Base-by-base conservation (phyloP, 148 eudicot species). In the Rhododendron henanense region DNA sequence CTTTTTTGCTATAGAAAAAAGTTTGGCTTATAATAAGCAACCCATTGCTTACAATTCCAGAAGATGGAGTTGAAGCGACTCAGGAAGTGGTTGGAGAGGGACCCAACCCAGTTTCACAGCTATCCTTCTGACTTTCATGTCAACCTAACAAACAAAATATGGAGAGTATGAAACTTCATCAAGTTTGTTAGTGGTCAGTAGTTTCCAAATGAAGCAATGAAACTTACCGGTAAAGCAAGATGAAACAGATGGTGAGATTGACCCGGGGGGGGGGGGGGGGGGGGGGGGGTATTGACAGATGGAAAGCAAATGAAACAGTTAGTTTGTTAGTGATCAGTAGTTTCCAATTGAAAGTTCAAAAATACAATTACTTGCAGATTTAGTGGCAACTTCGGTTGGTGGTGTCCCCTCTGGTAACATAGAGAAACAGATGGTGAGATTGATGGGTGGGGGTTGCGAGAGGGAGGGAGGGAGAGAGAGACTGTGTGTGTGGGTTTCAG, bases 51-150 rank as follows among this genome's bases (percentile, higher is more conserved):
- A 90, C 94, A 92, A 21, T 81, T 92, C 92, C 74, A 90, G 91
- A 59, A 92, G 91, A 86, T 92, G 94, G 55, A 90, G 85, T 61
- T 92, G 92, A 82, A 92, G 94, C 0, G 90, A 90, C 86, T 92
- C 94, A 7, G 92, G 94, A 18, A 92, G 83, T 35, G 94, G 92
- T 87, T 90, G 94, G 79, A 92, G 91, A 84, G 94, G 94, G 74
- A 92, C 94, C 92, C 94, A 92, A 76, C 94, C 94, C 39, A 90
- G 86, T 79, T 92, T 89, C 85, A 92, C 94, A 79, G 94, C 92
- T 80, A 92, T 90, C 63, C 94, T 83, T 31, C 90, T 92, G 50
- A 92, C 92, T 86, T 92, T 92, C 71, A 91, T 90, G 87, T 92
- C 94, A 84, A 92, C 94, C 94, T 92, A 81, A 83, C 81, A 83